Base-by-base conservation (phyloP, 31 red algal species). In the Porphyra umbilicalis region DNA sequence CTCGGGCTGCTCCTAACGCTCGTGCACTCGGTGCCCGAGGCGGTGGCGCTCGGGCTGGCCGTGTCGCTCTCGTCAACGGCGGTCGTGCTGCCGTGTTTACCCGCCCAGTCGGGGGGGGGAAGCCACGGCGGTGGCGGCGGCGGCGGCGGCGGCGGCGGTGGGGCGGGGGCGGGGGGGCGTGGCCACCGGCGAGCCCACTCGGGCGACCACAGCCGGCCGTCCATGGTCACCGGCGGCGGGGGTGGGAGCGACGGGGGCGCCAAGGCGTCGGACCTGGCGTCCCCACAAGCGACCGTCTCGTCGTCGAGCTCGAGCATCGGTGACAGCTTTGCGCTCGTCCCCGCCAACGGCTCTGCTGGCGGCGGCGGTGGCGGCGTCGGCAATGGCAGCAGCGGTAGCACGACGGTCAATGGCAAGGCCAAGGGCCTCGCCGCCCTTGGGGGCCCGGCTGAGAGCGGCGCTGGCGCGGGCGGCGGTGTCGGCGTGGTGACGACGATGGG, bases 31-130 rank as follows among this genome's bases (percentile, higher is more conserved):
- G 79, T 96, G 31, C 90, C 88, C 18, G 94, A 92, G 79, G 94
- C 94, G 39, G 86, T 96, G 18, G 89, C 89, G 13, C 83, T 96
- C 1, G 94, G 94, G 0, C 81, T 96, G 16, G 94, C 94, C 35
- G 90, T 96, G 6, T 96, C 89, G 0, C 79, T 96, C 4, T 96
- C 94, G 4, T 96, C 94, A 6, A 92, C 94, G 10, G 94, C 94
- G 30, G 90, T 96, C 32, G 89, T 96, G 14, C 75, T 96, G 76
- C 94, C 91, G 79, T 96, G 94, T 80, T 33, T 94, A 30, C 88
- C 92, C 14, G 77, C 77, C 20, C 34, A 35, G 4, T 16, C 33
- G 10, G 87, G 86, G 29, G 83, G 44, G 9, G 77, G 80, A 34
- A 77, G 83, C 2, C 80, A 83, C 40, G 80, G 79, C 15, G 30